These are phyloP conservation scores for Microdochium trichocladiopsis DNA, from an alignment of 2,329 filamentous ascomycete genomes.

Conservation along the genomic window DNA sequence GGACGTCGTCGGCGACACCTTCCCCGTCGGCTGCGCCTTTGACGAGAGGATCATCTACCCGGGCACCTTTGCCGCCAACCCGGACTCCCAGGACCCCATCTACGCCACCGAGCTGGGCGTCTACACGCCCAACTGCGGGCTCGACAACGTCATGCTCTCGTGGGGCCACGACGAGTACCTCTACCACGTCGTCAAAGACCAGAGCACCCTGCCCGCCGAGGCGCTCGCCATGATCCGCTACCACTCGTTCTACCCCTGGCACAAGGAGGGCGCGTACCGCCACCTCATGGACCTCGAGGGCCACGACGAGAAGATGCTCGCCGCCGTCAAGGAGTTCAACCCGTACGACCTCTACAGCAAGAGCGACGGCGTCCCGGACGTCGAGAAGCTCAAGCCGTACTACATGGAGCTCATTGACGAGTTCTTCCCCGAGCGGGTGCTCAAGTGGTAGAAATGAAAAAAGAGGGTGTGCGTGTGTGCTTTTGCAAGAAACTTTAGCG, in stretches of 20 bases:
- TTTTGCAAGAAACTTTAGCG: background rate
- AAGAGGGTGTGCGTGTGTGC: background rate
- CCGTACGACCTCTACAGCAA: constrained; percentile 91
- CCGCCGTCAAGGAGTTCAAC: constrained; percentile 80
- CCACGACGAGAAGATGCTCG: constrained; percentile 72
- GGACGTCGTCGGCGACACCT: constrained; percentile 87
- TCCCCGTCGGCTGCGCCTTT: constrained; percentile 71
- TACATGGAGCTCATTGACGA: constrained; percentile 70
- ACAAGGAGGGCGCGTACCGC: constrained; percentile 70
- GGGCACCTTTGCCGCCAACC: constrained; percentile 69
- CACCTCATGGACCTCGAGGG: constrained; percentile 69
- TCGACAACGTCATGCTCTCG: constrained; percentile 82
- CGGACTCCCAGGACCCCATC: constrained; percentile 62
- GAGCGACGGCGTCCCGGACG: constrained; percentile 71
- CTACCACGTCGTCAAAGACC: constrained; percentile 80
- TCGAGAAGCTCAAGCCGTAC: constrained; percentile 73
- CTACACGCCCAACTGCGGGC: constrained; percentile 69
- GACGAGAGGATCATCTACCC: constrained; percentile 72
- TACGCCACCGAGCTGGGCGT: constrained; percentile 75
- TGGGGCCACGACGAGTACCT: constrained; percentile 90
- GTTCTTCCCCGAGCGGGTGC: constrained; percentile 61
- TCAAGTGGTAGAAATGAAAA: constrained; percentile 50
- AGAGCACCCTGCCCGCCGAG: constrained; percentile 71
- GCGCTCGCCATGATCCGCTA: constrained; percentile 89
- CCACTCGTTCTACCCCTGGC: constrained; percentile 92